Evolutionary conservation across 192 early-diverging fungal species (phyloP), one percentile per base, ranked within the genome.

Genomic region (Dissophora ornata): DNA sequence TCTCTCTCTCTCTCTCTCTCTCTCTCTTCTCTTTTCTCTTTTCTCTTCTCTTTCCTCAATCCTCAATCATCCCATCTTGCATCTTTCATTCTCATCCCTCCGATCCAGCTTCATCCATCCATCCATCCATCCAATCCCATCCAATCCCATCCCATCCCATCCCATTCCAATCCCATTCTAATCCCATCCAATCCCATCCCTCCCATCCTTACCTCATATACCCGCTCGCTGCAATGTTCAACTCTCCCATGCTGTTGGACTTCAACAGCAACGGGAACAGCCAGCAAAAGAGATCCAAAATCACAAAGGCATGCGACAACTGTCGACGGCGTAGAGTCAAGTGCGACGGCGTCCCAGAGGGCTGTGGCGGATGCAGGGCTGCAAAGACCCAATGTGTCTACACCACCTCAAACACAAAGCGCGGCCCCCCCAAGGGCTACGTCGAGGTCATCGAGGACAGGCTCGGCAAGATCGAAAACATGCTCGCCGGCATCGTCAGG

Each of bases 341-440:
- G 55, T 92, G 90, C 67, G 87, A 92, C 51, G 89, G 87, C 13
- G 81, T 77, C 18, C 83, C 77, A 15, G 86, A 89, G 21, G 68
- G 83, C 10, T 92, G 90, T 54, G 85, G 81, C 15, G 86, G 90
- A 59, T 92, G 91, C 69, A 80, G 81, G 44, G 83, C 87, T 30
- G 78, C 87, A 42, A 83, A 82, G 29, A 65, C 58, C 19, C 69
- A 80, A 22, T 92, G 91, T 61, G 86, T 87, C 15, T 92, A 88
- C 67, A 86, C 87, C 24, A 86, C 88, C 52, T 77, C 81, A 16
- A 83, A 88, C 44, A 91, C 89, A 40, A 92, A 92, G 73, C 89
- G 91, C 26, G 90, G 90, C 1, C 90, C 90, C 13, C 87, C 88
- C 42, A 89, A 89, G 69, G 91, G 91, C 49, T 92, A 92, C 65